phyloP scores from a whole-genome alignment of 139 green algal species.

The Volvox reticuliferus region DNA sequence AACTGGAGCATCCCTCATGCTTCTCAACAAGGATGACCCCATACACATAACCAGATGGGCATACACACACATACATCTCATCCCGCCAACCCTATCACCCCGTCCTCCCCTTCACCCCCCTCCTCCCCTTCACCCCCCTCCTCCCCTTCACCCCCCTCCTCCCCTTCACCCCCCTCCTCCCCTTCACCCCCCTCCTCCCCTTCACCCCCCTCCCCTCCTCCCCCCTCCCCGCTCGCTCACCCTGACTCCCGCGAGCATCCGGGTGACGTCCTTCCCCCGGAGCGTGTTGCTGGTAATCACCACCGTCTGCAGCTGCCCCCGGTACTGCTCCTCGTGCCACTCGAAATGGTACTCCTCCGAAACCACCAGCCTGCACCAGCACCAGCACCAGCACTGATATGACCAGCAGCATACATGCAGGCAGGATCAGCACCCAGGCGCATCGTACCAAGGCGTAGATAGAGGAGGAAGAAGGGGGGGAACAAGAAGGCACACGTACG shows the following conservation, averaged over 20 bases:
- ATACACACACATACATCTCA: too few relatives aligned
- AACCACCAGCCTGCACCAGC: slow-evolving; percentile 38
- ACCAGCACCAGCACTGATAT: neutral
- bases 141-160: neutral
- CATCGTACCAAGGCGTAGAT: too few relatives aligned
- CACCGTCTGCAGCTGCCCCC: slow-evolving; percentile 11
- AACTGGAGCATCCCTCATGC: too few relatives aligned
- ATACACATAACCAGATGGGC: too few relatives aligned
- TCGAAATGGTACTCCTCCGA: slow-evolving; percentile 45
- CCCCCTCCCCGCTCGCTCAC: neutral
- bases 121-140: neutral
- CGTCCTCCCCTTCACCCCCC: too few relatives aligned
- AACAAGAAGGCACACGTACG: too few relatives aligned
- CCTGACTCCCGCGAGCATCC: slow-evolving; percentile 24
- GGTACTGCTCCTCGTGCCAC: slow-evolving; percentile 50
- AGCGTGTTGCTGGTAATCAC: slow-evolving; percentile 31
- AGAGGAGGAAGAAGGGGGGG: too few relatives aligned
- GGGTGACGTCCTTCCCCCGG: neutral
- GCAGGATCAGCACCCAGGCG: too few relatives aligned
- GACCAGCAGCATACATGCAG: neutral
- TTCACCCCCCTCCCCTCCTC: neutral
- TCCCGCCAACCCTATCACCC: too few relatives aligned
- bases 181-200: neutral
- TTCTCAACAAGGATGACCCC: too few relatives aligned
- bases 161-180: neutral